Evolutionary conservation across 257 asterid genomes (phyloP).

Genomic region (Solanum sejunctum): DNA sequence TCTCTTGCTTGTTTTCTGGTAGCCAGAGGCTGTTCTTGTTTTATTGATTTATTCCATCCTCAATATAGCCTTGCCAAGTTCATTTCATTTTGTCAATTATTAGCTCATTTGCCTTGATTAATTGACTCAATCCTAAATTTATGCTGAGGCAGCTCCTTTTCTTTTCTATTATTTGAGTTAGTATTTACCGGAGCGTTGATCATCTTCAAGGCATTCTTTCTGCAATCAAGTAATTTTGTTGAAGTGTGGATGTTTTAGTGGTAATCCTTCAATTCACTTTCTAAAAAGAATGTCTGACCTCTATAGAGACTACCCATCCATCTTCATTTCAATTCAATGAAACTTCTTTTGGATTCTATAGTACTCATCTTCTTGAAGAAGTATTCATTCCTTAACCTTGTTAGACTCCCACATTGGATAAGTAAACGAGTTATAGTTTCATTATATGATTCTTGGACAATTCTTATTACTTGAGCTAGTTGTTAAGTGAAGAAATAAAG

Average conservation of each 20-base stretch:
- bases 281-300: neutral
- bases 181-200: neutral
- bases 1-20: neutral
- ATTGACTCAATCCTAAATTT: neutral
- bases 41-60: neutral
- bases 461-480: neutral
- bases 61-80: neutral
- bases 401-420: neutral
- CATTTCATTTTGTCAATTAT: neutral
- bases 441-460: neutral
- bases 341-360: neutral
- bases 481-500: neutral
- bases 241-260: neutral
- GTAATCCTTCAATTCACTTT: neutral
- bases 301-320: neutral
- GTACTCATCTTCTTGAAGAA: neutral
- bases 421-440: neutral
- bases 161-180: neutral
- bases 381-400: neutral
- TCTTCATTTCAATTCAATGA: neutral
- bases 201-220: neutral
- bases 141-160: neutral
- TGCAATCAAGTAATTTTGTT: neutral
- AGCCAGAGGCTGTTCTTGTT: neutral
- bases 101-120: neutral